phyloP scores from a whole-genome alignment of 1,284 basidiomycete genomes.

The Melampsora americana region DNA sequence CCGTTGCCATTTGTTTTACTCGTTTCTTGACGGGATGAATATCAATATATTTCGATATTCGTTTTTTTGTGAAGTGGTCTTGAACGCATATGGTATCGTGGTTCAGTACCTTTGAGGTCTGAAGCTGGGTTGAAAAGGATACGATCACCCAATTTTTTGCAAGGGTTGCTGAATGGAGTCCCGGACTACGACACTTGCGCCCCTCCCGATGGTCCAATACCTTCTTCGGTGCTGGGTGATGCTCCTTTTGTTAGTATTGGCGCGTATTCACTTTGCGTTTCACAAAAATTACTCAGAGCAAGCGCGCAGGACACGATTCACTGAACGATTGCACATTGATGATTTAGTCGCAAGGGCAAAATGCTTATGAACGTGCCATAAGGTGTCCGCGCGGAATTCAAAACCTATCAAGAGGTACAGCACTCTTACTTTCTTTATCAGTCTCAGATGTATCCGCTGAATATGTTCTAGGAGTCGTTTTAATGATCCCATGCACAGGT shows the following conservation, averaged over 20 bases:
- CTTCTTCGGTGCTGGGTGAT: constrained; percentile 4
- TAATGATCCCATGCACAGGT: constrained; percentile 32
- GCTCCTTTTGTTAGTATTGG: constrained; percentile 28
- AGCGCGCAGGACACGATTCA: too few species aligned
- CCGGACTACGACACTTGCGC: not conserved
- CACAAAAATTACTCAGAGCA: too few species aligned
- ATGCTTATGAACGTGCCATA: constrained; percentile 20
- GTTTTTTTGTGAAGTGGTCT: too few species aligned
- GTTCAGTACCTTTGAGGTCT: too few species aligned
- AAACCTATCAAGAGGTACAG: not conserved
- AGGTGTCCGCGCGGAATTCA: constrained; percentile 4
- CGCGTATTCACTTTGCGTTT: not conserved
- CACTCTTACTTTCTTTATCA: not conserved
- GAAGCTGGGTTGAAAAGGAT: too few species aligned
- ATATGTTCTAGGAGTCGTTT: constrained; percentile 17
- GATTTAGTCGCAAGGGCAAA: constrained; percentile 18
- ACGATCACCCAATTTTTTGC: not conserved
- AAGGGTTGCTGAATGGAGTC: not conserved
- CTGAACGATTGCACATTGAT: not conserved
- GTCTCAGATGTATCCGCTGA: not conserved
- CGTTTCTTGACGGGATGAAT: too few species aligned
- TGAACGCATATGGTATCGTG: too few species aligned
- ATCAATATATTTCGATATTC: too few species aligned
- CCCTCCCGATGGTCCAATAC: constrained; percentile 7
- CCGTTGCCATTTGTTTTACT: too few species aligned